These are phyloP conservation scores for Cercophora scortea DNA, from an alignment of 495 filamentous ascomycete species.

Conservation along the genomic window DNA sequence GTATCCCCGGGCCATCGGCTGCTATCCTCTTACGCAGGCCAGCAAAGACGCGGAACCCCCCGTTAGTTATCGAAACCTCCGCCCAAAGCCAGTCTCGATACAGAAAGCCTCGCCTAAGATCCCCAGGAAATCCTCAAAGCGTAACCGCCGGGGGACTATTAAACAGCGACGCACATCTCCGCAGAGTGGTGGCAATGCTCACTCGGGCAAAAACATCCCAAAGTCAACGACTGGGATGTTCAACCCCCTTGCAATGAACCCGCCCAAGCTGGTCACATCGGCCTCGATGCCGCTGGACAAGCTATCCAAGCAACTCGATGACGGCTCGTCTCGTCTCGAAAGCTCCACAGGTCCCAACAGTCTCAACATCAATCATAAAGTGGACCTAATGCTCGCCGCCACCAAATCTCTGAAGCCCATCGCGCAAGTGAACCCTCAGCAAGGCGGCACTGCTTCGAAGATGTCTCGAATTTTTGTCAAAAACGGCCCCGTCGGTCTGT, in stretches of 20 bases:
- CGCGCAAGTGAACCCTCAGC: neutral
- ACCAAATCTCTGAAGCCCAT: conserved; percentile 2
- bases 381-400: conserved; percentile 23
- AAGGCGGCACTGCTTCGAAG: conserved; percentile 2
- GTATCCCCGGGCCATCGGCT: neutral
- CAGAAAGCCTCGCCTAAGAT: conserved; percentile 1
- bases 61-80: neutral
- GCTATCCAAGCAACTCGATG: neutral
- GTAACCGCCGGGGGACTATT: neutral
- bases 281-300: conserved; percentile 5
- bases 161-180: neutral
- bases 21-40: neutral
- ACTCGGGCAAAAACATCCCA: neutral
- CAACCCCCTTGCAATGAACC: conserved; percentile 10
- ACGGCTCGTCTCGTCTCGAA: neutral
- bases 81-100: neutral
- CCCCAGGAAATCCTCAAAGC: neutral
- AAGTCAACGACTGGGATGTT: conserved; percentile 3
- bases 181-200: neutral
- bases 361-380: conserved; percentile 13
- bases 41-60: neutral
- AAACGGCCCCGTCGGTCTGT: neutral
- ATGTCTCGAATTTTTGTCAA: neutral
- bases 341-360: neutral
- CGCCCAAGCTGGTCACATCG: conserved; percentile 5